Evolutionary conservation across 1,139 yeast species (phyloP).

Genomic region (Pneumocystis canis): DNA sequence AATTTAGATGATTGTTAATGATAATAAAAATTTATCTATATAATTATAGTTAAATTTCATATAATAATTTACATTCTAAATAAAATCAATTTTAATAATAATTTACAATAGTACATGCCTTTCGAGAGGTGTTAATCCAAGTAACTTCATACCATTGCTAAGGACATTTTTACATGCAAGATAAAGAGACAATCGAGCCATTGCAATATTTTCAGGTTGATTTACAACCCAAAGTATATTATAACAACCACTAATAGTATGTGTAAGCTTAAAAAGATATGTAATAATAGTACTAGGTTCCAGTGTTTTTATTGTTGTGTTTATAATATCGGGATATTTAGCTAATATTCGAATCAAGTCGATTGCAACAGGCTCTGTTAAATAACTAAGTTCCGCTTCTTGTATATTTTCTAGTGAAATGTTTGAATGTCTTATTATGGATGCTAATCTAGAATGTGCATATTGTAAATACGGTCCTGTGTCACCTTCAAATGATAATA

Average conservation of each 20-base stretch:
- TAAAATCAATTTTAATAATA: constrained; percentile 23
- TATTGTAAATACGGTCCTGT: constrained; percentile 98
- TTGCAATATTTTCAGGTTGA: constrained; percentile 73
- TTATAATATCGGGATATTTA: constrained; percentile 82
- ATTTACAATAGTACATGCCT: constrained; percentile 26
- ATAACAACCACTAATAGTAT: constrained; percentile 87
- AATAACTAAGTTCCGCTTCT: constrained; percentile 55
- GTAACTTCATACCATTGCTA: constrained; percentile 75
- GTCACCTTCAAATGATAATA: constrained; percentile 97
- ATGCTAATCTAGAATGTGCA: constrained; percentile 93
- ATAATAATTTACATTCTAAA: constrained; percentile 34
- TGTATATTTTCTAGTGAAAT: constrained; percentile 14
- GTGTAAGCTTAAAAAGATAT: constrained; percentile 80
- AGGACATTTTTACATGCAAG: constrained; percentile 82
- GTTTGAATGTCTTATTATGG: constrained; percentile 76
- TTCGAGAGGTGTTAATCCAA: constrained; percentile 94
- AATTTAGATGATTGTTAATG: neutral
- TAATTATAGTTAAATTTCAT: neutral
- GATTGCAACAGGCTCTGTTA: constrained; percentile 62
- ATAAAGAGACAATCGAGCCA: constrained; percentile 87
- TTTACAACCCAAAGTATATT: constrained; percentile 97
- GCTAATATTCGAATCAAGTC: constrained; percentile 65
- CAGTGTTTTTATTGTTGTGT: constrained; percentile 66
- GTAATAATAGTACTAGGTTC: constrained; percentile 95
- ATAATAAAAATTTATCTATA: neutral